Percentiles rank a stretch among this genome's conserved stretches.
Evolutionary conservation across 2,329 filamentous ascomycete genomes (phyloP).

Genomic region (Fusarium longipes): DNA sequence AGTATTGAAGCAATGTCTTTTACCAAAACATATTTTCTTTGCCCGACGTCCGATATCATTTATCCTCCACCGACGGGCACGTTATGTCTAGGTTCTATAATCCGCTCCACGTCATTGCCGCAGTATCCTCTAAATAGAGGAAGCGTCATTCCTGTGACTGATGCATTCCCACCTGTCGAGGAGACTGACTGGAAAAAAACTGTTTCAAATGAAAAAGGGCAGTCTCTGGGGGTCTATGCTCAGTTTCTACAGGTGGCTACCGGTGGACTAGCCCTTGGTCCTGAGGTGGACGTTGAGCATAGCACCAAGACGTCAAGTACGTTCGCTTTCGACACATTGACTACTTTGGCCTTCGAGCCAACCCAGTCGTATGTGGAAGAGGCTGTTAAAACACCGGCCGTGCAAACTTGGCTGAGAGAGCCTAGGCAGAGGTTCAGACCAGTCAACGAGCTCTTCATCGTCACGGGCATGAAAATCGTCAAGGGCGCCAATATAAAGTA

Average conservation of each 20-base stretch:
- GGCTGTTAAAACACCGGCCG: background rate
- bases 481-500: constrained; percentile 3
- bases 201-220: background rate
- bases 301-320: background rate
- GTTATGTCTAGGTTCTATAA: background rate
- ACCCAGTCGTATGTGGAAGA: background rate
- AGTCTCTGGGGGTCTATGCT: background rate
- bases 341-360: background rate
- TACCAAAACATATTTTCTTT: background rate
- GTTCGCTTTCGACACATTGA: background rate
- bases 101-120: background rate
- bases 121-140: constrained; percentile 1
- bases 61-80: background rate
- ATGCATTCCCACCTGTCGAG: background rate
- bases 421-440: background rate
- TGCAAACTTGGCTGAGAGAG: background rate
- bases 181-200: constrained; percentile 2
- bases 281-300: background rate
- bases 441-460: background rate
- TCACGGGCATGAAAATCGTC: constrained; percentile 1
- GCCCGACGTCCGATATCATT: background rate
- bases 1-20: background rate
- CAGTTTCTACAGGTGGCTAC: background rate
- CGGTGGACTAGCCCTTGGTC: background rate
- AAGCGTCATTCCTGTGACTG: background rate